Conservation (phyloP, 306 rosid genomes). For the Chamaecrista fasciculata region DNA sequence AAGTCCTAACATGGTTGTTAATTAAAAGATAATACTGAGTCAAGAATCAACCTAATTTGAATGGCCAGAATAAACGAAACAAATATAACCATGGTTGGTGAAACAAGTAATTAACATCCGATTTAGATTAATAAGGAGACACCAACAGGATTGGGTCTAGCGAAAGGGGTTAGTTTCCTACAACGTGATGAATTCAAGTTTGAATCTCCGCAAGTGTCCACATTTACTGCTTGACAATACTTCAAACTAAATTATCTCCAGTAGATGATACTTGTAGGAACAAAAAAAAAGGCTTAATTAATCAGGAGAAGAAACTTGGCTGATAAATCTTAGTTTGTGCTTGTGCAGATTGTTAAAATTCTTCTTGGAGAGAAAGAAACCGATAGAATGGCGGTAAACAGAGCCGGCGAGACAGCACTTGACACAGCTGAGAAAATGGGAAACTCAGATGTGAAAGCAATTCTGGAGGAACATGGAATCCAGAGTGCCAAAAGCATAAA, state of each 20-base stretch:
- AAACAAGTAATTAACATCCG: too few relatives aligned
- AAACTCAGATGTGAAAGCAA: constrained; percentile 41
- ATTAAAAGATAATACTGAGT: neutral
- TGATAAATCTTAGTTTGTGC: constrained; percentile 14
- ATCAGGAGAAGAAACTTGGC: neutral
- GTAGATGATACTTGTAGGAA: too few relatives aligned
- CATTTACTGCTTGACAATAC: too few relatives aligned
- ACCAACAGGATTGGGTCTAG: too few relatives aligned
- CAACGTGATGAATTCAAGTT: too few relatives aligned
- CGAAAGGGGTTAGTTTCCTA: too few relatives aligned
- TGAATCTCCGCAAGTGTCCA: too few relatives aligned
- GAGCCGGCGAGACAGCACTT: constrained; percentile 72
- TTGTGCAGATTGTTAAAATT: constrained; percentile 70
- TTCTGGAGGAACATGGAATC: constrained; percentile 67
- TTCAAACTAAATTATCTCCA: too few relatives aligned
- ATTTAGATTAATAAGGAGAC: too few relatives aligned
- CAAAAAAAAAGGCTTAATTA: too few relatives aligned
- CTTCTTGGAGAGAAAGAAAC: constrained; percentile 57
- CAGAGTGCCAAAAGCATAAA: constrained; percentile 62
- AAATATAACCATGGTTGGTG: too few relatives aligned
- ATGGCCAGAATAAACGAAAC: too few relatives aligned
- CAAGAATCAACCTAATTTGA: neutral
- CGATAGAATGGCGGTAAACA: constrained; percentile 49
- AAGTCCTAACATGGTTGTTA: neutral
- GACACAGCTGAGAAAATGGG: constrained; percentile 91